phyloP scores from a whole-genome alignment of 352 stramenopile genomes.

The Pythium angustatum region DNA sequence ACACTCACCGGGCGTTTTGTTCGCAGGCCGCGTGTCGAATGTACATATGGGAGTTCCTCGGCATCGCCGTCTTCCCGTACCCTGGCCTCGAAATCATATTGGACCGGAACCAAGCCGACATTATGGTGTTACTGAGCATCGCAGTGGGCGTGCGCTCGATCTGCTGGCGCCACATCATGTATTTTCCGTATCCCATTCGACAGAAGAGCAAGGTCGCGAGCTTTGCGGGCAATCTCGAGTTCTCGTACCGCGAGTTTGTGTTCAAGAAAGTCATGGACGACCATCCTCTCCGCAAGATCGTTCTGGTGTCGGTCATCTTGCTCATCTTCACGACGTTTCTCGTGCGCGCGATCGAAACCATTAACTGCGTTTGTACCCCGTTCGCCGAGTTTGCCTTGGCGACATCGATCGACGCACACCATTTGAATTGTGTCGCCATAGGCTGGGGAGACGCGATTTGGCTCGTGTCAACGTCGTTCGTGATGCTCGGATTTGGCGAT shows the following conservation, averaged over 20 bases:
- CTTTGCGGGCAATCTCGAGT: constrained; percentile 65
- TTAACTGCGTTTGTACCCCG: constrained; percentile 37
- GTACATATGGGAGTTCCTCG: constrained; percentile 43
- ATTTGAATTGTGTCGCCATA: constrained; percentile 34
- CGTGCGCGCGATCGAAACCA: constrained; percentile 49
- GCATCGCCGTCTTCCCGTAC: constrained; percentile 47
- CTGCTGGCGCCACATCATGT: constrained; percentile 59
- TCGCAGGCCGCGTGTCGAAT: neutral
- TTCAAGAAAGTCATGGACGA: constrained; percentile 77
- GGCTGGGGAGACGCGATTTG: constrained; percentile 41
- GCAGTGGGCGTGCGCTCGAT: constrained; percentile 42
- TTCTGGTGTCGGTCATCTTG: constrained; percentile 28
- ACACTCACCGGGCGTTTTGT: neutral
- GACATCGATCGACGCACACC: neutral
- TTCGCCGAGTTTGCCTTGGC: constrained; percentile 6
- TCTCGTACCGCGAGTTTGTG: constrained; percentile 68
- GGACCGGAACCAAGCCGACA: constrained; percentile 20
- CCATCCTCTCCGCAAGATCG: constrained; percentile 45
- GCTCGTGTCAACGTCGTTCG: constrained; percentile 49
- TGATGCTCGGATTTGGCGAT: constrained; percentile 55
- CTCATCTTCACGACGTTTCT: constrained; percentile 42
- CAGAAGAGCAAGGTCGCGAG: constrained; percentile 64
- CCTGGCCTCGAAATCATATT: constrained; percentile 47
- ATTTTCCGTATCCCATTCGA: constrained; percentile 69
- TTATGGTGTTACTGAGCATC: constrained; percentile 49